phyloP scores from a whole-genome alignment of 2,329 filamentous ascomycete genomes.

The Colletotrichum sidae region DNA sequence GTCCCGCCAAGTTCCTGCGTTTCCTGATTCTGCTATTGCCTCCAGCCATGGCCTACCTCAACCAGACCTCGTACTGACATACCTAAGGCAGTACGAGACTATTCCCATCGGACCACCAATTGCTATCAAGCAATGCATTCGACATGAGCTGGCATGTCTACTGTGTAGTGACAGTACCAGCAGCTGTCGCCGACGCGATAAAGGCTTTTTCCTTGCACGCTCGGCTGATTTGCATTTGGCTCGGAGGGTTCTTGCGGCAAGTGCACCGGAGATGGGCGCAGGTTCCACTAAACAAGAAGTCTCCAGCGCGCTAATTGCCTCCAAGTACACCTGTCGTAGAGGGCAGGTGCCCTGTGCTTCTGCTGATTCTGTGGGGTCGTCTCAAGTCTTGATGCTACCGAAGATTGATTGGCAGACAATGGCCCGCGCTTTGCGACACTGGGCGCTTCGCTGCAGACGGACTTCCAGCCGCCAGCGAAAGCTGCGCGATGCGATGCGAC shows the following conservation, averaged over 20 bases:
- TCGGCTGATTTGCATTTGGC: conserved; percentile 16
- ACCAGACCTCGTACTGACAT: no score
- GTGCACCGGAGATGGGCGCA: not conserved
- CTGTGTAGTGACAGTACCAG: not conserved
- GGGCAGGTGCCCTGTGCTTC: conserved; percentile 27
- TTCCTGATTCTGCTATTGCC: no score
- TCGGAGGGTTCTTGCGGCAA: conserved; percentile 25
- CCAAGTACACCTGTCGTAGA: no score
- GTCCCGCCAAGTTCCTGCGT: conserved; percentile 10
- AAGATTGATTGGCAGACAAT: conserved; percentile 27
- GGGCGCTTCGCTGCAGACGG: conserved; percentile 33
- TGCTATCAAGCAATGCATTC: no score
- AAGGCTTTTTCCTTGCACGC: conserved; percentile 1
- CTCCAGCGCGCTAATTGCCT: not conserved
- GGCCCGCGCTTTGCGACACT: conserved; percentile 27
- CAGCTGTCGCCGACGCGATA: not conserved
- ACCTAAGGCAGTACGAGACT: no score
- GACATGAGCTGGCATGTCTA: not conserved
- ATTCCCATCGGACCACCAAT: no score
- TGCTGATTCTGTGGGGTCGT: conserved; percentile 17
- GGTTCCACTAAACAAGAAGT: conserved; percentile 34
- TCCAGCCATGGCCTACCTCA: no score
- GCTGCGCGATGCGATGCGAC: no score
- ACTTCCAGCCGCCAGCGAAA: conserved; percentile 2
- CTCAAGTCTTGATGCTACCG: conserved; percentile 33